A percentile compares a stretch with the other conserved stretches of the same genome.
These are phyloP conservation scores for Emergomyces orientalis DNA, from an alignment of 2,329 filamentous ascomycete genomes.

Conservation along the genomic window DNA sequence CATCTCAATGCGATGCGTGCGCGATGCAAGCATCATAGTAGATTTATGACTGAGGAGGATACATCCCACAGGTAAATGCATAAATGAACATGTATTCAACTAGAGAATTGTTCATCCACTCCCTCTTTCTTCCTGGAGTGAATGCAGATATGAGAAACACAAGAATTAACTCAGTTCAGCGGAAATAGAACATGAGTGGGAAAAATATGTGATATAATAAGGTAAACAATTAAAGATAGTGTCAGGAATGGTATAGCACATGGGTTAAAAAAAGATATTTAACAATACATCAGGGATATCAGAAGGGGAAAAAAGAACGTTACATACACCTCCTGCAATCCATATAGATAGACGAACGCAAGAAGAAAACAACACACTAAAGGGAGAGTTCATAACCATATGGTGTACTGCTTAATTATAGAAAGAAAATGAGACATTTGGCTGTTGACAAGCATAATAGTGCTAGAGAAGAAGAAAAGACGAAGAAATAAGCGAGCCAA, in stretches of 20 bases:
- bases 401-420: slow-evolving; percentile 1
- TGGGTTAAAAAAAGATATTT: neutral
- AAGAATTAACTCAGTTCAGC: neutral
- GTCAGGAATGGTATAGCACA: neutral
- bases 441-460: slow-evolving; percentile 4
- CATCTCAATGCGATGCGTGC: neutral
- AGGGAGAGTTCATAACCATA: neutral
- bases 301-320: neutral
- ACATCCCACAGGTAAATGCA: neutral
- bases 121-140: neutral
- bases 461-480: neutral
- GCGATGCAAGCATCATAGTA: neutral
- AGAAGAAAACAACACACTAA: neutral
- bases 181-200: neutral
- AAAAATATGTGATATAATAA: neutral
- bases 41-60: neutral
- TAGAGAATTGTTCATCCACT: neutral
- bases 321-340: neutral
- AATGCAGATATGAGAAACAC: neutral
- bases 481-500: neutral
- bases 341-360: neutral
- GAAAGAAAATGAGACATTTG: slow-evolving; percentile 7
- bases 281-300: neutral
- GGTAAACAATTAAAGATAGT: neutral
- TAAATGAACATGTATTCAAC: neutral